These are phyloP conservation scores for Thermothelomyces thermophilus DNA, from an alignment of 2,329 filamentous ascomycete genomes.

Conservation along the genomic window DNA sequence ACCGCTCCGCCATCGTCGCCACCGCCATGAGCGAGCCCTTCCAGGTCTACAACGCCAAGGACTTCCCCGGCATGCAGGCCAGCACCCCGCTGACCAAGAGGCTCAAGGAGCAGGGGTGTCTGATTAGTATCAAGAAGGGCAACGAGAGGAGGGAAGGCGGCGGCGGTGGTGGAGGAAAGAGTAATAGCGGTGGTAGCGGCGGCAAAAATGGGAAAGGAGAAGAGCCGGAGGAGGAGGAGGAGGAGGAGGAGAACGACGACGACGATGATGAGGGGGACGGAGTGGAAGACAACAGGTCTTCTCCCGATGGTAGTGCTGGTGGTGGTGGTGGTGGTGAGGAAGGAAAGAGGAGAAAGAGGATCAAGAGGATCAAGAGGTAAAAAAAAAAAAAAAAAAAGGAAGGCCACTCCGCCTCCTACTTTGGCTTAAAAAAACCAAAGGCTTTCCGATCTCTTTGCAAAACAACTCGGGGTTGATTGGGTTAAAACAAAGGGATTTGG, in stretches of 20 bases:
- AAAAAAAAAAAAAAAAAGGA: too few species aligned
- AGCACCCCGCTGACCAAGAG: conserved; percentile 68
- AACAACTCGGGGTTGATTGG: background rate
- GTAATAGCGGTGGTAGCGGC: conserved; percentile 31
- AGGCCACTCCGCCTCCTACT: too few species aligned
- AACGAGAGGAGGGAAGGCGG: conserved; percentile 52
- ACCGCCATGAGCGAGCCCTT: conserved; percentile 62
- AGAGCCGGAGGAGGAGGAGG: conserved; percentile 35
- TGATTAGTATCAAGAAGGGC: conserved; percentile 82
- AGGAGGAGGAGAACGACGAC: conserved; percentile 37
- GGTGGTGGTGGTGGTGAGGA: conserved; percentile 30
- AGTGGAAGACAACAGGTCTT: conserved; percentile 29
- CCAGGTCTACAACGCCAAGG: conserved; percentile 74
- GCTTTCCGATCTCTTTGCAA: too few species aligned
- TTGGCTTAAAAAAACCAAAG: too few species aligned
- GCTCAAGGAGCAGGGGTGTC: conserved; percentile 71
- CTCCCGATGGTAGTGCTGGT: conserved; percentile 32
- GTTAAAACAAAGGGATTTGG: background rate
- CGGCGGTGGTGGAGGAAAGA: conserved; percentile 39
- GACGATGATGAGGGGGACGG: conserved; percentile 33
- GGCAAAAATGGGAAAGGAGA: conserved; percentile 9
- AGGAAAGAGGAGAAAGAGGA: conserved; percentile 22
- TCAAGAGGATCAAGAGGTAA: too few species aligned
- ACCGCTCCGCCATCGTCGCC: conserved; percentile 44
- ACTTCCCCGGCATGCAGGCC: conserved; percentile 77